Evolutionary conservation across 768 basidiomycete genomes (phyloP), one percentile per base, ranked within the genome.

Genomic region (Suillus hirtellus): DNA sequence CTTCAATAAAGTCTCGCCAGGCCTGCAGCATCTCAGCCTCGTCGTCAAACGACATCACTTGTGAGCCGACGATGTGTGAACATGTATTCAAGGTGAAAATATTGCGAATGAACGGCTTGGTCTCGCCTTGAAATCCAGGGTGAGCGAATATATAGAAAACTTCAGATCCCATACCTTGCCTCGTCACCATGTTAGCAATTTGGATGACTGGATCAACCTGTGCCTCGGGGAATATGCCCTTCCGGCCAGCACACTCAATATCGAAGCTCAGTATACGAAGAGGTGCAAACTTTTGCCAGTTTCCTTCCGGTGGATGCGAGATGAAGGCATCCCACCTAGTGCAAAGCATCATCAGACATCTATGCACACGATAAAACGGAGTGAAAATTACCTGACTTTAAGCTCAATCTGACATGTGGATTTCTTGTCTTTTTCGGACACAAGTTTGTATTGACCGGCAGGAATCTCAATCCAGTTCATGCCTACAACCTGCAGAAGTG

Each of bases 391-490:
- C 93, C 82, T 84, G 67, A 94, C 82, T 35, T 78, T 84, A 53
- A 99, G 76, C 74, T 99, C 96, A 17, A 98, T 83, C 73, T 99
- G 97, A 74, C 95, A 98, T 55, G 84, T 82, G 1, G 96, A 96
- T 55, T 82, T 82, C 70, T 87, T 92, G 43, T 82, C 78, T 49
- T 80, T 79, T 12, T 76, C 80, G 2, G 82, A 71, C n/a, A 88
- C 63, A 21, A 96, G 71, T 14, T 80, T 79, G 71, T 97, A 99
- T 67, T 87, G 86, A 2, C 92, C 92, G 4, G 90, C 87, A 5
- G 90, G 90, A 10, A 97, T 80, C 76, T 99, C 95, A 60, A 99
- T 90, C 96, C 97, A 99, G 72, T 98, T 99, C 97, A 99, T 99
- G 10, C 97, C 97, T 56, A 96, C 89, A 37, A 99, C 88, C 93